Percentiles rank a stretch among this genome's conserved stretches.
These are phyloP conservation scores for Pseudogymnoascus pannorum DNA, from an alignment of 2,329 filamentous ascomycete species.

Conservation along the genomic window DNA sequence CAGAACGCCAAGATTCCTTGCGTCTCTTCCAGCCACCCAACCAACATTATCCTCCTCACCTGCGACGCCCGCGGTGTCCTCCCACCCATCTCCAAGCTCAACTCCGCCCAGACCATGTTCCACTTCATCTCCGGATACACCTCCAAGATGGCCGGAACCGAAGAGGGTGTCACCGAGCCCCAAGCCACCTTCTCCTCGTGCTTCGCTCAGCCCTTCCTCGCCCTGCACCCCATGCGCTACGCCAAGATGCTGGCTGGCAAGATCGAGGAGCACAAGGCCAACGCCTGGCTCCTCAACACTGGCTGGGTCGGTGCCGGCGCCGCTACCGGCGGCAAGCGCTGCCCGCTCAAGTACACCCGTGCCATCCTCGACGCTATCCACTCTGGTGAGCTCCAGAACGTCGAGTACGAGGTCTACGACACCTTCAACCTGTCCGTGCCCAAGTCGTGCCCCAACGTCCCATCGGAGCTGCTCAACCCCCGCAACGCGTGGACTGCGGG, in stretches of 20 bases:
- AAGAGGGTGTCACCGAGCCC: slow-evolving; percentile 93
- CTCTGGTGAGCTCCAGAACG: slow-evolving; percentile 87
- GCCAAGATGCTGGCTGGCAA: slow-evolving; percentile 97
- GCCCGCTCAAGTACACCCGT: slow-evolving; percentile 96
- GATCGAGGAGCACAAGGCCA: slow-evolving; percentile 90
- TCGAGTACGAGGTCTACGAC: slow-evolving; percentile 89
- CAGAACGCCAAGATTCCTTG: slow-evolving; percentile 98
- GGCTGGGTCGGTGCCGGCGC: slow-evolving; percentile 93
- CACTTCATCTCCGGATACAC: slow-evolving; percentile 99
- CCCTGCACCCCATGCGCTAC: slow-evolving; percentile 98
- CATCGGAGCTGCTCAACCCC: slow-evolving; percentile 88
- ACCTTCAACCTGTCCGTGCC: slow-evolving; percentile 97
- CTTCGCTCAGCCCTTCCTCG: slow-evolving; percentile 98
- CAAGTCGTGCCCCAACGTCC: slow-evolving; percentile 81
- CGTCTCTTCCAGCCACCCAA: slow-evolving; percentile 76
- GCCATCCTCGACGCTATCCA: slow-evolving; percentile 98
- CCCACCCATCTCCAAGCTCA: slow-evolving; percentile 95
- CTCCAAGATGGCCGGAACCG: slow-evolving; percentile 99
- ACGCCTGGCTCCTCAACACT: slow-evolving; percentile 98
- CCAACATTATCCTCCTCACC: slow-evolving; percentile 96
- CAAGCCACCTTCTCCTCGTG: slow-evolving; percentile 98
- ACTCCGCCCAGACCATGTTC: slow-evolving; percentile 96
- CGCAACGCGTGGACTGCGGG: slow-evolving; percentile 85
- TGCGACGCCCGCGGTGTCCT: slow-evolving; percentile 97
- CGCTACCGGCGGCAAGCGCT: slow-evolving; percentile 88